These are phyloP conservation scores for Hyphopichia fennica DNA, from an alignment of 1,139 yeast genomes.

Conservation along the genomic window DNA sequence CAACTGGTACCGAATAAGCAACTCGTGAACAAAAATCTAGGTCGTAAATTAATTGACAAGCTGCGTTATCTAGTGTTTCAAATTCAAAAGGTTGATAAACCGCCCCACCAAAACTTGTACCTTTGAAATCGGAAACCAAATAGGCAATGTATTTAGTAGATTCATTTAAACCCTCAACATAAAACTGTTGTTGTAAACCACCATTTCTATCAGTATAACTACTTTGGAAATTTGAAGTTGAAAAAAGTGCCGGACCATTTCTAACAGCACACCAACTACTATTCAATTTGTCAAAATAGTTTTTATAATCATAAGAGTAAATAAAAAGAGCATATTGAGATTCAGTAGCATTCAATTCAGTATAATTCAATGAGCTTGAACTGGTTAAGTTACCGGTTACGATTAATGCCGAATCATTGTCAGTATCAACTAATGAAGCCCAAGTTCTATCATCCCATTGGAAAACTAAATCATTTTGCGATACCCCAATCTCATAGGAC, in stretches of 20 bases:
- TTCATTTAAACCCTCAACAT: constrained; percentile 57
- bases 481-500: constrained; percentile 69
- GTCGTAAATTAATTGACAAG: constrained; percentile 75
- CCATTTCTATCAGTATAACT: constrained; percentile 51
- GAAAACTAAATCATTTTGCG: constrained; percentile 63
- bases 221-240: constrained; percentile 24
- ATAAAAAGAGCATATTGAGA: constrained; percentile 47
- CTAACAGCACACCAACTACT: constrained; percentile 76
- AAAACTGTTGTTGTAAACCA: constrained; percentile 58
- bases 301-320: constrained; percentile 41
- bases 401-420: constrained; percentile 67
- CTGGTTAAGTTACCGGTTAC: constrained; percentile 60
- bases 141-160: constrained; percentile 69
- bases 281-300: constrained; percentile 44
- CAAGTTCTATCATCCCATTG: constrained; percentile 67
- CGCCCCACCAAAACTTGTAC: constrained; percentile 59
- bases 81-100: constrained; percentile 62
- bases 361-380: constrained; percentile 11
- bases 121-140: constrained; percentile 52
- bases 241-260: constrained; percentile 41
- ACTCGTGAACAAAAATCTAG: constrained; percentile 77
- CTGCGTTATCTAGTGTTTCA: constrained; percentile 52
- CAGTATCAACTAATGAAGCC: constrained; percentile 70
- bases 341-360: constrained; percentile 26
- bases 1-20: constrained; percentile 83